Percentiles rank a stretch among this genome's conserved stretches.
phyloP scores from a whole-genome alignment of 148 eudicot species.

The Silene uniflora region DNA sequence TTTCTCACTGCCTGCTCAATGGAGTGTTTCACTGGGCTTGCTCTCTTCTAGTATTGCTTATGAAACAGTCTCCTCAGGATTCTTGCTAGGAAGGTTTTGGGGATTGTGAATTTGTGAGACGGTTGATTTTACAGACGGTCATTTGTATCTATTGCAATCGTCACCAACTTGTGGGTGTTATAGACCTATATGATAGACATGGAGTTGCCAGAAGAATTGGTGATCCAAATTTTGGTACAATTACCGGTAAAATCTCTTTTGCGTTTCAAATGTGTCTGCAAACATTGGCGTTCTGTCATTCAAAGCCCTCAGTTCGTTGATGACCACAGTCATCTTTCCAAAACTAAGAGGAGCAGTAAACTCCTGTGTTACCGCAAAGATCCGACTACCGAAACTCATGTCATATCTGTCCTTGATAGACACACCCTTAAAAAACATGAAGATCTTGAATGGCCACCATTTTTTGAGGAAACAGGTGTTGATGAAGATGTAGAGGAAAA shows the following conservation, averaged over 20 bases:
- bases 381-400: background rate
- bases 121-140: too few species aligned
- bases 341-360: background rate
- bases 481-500: background rate
- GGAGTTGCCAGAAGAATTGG: background rate
- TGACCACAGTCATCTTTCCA: background rate
- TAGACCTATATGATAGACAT: background rate
- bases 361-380: conserved; percentile 8
- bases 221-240: background rate
- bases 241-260: conserved; percentile 3
- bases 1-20: conserved; percentile 7
- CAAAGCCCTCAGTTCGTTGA: background rate
- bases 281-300: conserved; percentile 8
- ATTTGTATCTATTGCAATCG: too few species aligned
- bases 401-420: background rate
- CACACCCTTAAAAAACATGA: conserved; percentile 4
- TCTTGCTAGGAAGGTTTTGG: too few species aligned
- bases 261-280: background rate
- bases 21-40: conserved; percentile 7
- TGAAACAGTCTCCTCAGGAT: too few species aligned
- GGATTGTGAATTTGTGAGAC: too few species aligned
- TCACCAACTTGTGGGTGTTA: too few species aligned
- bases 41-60: background rate
- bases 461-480: background rate
- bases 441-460: conserved; percentile 1